These are phyloP conservation scores for Colletotrichum sansevieriae DNA, from an alignment of 2,329 filamentous ascomycete genomes.

Conservation along the genomic window DNA sequence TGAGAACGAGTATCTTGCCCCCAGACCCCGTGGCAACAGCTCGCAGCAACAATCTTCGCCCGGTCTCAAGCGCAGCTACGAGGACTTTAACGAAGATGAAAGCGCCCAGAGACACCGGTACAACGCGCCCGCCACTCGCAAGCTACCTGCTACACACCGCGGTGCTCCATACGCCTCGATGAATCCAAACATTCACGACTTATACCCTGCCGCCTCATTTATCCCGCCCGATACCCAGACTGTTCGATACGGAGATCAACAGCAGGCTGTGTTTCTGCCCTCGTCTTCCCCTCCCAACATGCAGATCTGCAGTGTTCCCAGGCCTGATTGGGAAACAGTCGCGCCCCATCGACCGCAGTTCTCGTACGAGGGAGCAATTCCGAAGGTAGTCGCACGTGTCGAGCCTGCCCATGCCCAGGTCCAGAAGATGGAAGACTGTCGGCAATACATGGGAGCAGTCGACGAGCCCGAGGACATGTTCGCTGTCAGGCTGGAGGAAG, in stretches of 20 bases:
- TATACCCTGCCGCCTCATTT: no score
- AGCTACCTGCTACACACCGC: background rate
- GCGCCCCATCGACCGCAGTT: background rate
- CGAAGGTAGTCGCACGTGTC: background rate
- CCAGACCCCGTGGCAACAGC: background rate
- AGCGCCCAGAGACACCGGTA: background rate
- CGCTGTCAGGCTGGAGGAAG: background rate
- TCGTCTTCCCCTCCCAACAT: no score
- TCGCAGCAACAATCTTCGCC: background rate
- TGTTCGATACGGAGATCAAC: no score
- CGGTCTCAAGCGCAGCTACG: conserved; percentile 1
- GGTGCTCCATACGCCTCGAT: background rate
- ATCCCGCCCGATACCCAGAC: no score
- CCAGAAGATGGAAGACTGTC: background rate
- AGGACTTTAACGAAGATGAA: background rate
- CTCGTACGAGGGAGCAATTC: background rate
- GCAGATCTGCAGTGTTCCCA: no score
- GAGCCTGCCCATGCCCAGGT: background rate
- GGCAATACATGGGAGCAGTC: background rate
- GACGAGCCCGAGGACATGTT: no score
- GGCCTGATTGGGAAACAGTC: no score
- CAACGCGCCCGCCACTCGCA: background rate
- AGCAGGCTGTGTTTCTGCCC: no score
- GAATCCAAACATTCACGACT: background rate
- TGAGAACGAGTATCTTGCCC: background rate